These are phyloP conservation scores for Citrus sp. DNA, from an alignment of 345 rosid genomes.

Conservation along the genomic window DNA sequence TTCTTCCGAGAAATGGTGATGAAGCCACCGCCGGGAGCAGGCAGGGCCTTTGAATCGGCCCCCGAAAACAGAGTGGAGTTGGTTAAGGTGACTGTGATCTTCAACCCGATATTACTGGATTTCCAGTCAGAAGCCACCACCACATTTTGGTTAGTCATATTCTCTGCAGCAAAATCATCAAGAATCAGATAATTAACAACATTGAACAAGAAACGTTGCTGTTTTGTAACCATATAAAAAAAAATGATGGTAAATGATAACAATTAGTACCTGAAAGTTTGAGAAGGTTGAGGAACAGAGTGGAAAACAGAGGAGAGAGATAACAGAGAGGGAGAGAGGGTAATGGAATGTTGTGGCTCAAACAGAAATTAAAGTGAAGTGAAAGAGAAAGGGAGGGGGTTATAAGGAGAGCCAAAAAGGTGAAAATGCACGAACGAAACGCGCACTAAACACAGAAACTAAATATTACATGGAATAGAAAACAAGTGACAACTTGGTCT, in stretches of 20 bases:
- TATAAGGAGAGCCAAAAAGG: background rate
- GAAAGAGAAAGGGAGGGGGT: background rate
- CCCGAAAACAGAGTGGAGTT: slow-evolving; percentile 39
- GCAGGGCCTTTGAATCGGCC: slow-evolving; percentile 28
- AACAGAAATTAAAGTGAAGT: background rate
- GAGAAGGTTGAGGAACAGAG: slow-evolving; percentile 1
- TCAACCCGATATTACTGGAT: slow-evolving; percentile 31
- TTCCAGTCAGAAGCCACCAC: slow-evolving; percentile 49
- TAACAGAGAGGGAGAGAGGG: slow-evolving; percentile 1
- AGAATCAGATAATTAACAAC: background rate
- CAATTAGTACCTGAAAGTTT: background rate
- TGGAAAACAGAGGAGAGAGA: slow-evolving; percentile 26
- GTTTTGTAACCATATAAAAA: background rate
- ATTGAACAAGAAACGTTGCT: background rate
- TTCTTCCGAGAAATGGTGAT: slow-evolving; percentile 34
- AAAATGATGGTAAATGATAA: background rate
- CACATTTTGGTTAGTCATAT: slow-evolving; percentile 76
- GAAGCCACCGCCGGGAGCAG: slow-evolving; percentile 29
- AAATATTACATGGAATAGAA: too few relatives aligned
- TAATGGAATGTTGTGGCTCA: background rate
- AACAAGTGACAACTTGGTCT: slow-evolving; percentile 11
- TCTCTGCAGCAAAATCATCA: background rate
- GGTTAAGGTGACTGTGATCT: slow-evolving; percentile 37
- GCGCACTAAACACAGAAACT: slow-evolving; percentile 29
- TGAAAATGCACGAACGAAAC: slow-evolving; percentile 7